Base-by-base conservation (phyloP, 441 rosid genomes). In the Corymbia citriodora region DNA sequence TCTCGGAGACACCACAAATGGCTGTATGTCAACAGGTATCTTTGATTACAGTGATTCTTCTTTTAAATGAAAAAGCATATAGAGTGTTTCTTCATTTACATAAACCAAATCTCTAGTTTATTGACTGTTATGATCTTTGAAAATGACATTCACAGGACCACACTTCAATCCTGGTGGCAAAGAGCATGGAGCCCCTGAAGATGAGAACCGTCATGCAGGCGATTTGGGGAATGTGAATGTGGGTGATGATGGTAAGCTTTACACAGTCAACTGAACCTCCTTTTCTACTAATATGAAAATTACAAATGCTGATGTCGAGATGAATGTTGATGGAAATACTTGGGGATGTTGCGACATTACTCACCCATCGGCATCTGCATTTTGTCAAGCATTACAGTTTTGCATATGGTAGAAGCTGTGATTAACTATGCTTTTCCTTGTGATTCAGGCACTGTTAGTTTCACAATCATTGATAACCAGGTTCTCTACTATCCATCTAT, bases 11-110 rank as follows among this genome's bases (percentile, higher is more conserved):
- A 97, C 98, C 72, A 97, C 99, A 36, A 97, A 97, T 88, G 99
- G 99, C 74, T 98, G 99, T 96, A 96, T 98, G 98, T 98, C 99
- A 72, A 98, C 99, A 89, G 99, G 99, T 98, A 96, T 88, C 52
- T 68, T 68, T 55, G 29, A 61, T 7, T 31, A 17, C 81, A 31
- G 53, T n/a, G 3, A 55, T 65, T 61, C 6, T 72, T 72, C 50
- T 49, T 70, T 16, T 68, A 16, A 31, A 68, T 31, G 79, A 70
- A 36, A 70, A 31, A 31, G 45, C 10, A 1, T 79, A 79, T 45
- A 23, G n/a, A 45, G n/a, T 45, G 23, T 4, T 45, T 79, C n/a
- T 79, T 79, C 85, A 79, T 23, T 23, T 79, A 13, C 53, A 23
- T 79, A 79, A 13, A 13, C 52, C n/a, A 12, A 23, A 23, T 45